Conservation (phyloP, 345 rosid genomes). For the Cardamine chenopodiifolia region DNA sequence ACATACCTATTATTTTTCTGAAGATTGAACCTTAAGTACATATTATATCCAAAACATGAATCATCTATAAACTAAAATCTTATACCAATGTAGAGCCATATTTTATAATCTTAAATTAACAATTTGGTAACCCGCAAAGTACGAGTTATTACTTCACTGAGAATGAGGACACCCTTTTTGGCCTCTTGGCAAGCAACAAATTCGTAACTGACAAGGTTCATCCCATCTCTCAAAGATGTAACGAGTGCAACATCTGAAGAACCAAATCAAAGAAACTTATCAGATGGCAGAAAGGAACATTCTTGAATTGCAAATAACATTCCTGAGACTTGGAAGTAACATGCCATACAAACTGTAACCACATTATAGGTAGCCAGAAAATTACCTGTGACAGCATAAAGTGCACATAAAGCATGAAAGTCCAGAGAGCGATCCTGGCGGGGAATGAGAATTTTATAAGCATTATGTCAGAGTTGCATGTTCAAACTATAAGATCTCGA, state of each 20-base stretch:
- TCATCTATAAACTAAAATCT: background rate
- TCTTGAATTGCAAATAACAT: background rate
- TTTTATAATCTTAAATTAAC: background rate
- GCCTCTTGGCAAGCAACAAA: slow-evolving; percentile 98
- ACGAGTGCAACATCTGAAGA: slow-evolving; percentile 93
- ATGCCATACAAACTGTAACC: slow-evolving; percentile 27
- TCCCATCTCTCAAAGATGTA: slow-evolving; percentile 97
- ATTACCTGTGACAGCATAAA: slow-evolving; percentile 97
- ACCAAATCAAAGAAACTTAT: slow-evolving; percentile 16
- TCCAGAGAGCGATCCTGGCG: slow-evolving; percentile 97
- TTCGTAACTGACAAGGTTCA: slow-evolving; percentile 99
- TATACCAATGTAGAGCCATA: background rate
- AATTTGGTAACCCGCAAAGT: slow-evolving; percentile 8
- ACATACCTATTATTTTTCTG: background rate
- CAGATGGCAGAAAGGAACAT: slow-evolving; percentile 21
- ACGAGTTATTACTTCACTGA: slow-evolving; percentile 79
- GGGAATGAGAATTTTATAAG: slow-evolving; percentile 33
- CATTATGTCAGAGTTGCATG: slow-evolving; percentile 10
- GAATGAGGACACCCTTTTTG: slow-evolving; percentile 98
- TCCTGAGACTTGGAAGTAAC: slow-evolving; percentile 5
- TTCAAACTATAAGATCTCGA: slow-evolving; percentile 12
- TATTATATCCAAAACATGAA: background rate
- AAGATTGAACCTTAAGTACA: background rate
- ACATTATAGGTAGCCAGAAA: background rate
- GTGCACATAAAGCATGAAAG: slow-evolving; percentile 77